Evolutionary conservation across 2,329 filamentous ascomycete genomes (phyloP), one percentile per base, ranked within the genome.

Genomic region (Aureobasidium leucospermi): DNA sequence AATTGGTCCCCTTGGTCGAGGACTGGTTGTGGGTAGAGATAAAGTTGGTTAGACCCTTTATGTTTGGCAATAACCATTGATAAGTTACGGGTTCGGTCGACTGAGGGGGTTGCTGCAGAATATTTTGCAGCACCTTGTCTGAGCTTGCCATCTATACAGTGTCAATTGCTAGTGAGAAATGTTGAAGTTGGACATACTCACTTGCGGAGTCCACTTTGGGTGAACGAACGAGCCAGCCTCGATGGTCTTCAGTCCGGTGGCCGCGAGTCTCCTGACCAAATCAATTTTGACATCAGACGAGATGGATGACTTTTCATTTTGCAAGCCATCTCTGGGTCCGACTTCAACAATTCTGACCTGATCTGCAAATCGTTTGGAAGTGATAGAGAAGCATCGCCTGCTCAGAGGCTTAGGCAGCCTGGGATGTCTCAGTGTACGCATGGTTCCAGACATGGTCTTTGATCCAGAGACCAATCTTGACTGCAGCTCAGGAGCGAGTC

Each of bases 161-260:
- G 4, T 63, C 43, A 60, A 39, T 19, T 23, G 16, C 1, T 4
- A 10, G 28, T 10, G 6, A 3, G 5, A 3, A 10, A 4, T 9
- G 7, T 38, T 28, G 13, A 2, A 16, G 36, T 4, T 31, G 15
- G 8, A 16, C 5, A 19, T 7, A 55, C 36, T 58, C 47, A 90
- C 84, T 79, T 94, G 90, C 3, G 90, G 90, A 52, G 92, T 86
- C 83, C 88, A 92, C 82, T 89, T 90, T 1, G 90, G 88, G 48
- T 87, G 83, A 9, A 95, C 90, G 68, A 95, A 90, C 1, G 88
- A 89, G 0, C 89, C 90, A 16, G 88, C 85, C 72, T 95, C 90
- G 63, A 95, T 93, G 3, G 85, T 85, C 6, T 77, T 76, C 43
- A 94, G 71, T 0, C 90, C 90, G 0, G 88, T 87, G 63, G 76